Evolutionary conservation across 352 stramenopile species (phyloP).

Genomic region (Blastocystis sp.): DNA sequence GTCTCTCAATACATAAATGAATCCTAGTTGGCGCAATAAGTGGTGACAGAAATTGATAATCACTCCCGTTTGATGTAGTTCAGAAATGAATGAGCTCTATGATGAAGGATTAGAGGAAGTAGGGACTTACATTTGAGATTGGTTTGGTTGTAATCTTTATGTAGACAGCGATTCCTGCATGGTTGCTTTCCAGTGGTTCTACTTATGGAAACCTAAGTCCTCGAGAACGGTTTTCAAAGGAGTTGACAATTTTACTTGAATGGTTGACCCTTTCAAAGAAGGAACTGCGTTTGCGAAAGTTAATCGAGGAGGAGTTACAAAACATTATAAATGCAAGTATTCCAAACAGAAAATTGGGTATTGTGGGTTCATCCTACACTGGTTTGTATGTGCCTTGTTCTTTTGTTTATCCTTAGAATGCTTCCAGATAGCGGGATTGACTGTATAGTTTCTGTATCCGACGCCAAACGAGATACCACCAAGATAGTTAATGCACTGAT

Average conservation of each 20-base stretch:
- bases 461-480: background rate
- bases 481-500: background rate
- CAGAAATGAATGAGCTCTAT: background rate
- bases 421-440: conserved; percentile 7
- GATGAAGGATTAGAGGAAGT: background rate
- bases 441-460: background rate
- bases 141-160: background rate
- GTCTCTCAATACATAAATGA: no score
- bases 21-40: no score
- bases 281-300: background rate
- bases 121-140: background rate
- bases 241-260: background rate
- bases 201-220: background rate
- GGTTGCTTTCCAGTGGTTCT: background rate
- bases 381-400: background rate
- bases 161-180: conserved; percentile 10
- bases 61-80: no score
- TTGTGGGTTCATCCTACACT: background rate
- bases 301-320: background rate
- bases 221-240: background rate
- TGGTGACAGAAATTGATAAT: no score
- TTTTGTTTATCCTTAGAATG: background rate
- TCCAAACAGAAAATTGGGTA: background rate
- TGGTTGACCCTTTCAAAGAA: conserved; percentile 17
- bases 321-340: background rate